These are phyloP conservation scores for Dichotomocladium elegans DNA, from an alignment of 371 early-diverging fungal genomes.

Conservation along the genomic window DNA sequence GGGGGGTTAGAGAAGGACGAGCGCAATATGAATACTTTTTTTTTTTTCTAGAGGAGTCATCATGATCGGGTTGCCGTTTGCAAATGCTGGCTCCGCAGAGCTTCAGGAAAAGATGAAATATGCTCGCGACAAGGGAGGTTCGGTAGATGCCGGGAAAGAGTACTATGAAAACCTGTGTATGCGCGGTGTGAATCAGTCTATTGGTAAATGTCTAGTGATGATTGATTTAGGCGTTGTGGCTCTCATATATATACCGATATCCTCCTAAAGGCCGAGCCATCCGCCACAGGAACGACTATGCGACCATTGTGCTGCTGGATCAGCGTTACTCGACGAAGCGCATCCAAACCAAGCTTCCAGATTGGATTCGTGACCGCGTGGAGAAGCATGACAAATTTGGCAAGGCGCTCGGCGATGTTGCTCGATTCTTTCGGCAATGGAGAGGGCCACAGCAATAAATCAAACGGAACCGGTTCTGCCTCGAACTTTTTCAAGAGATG, in stretches of 20 bases:
- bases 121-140: slow-evolving; percentile 25
- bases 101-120: slow-evolving; percentile 78
- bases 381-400: slow-evolving; percentile 55
- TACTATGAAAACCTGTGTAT: slow-evolving; percentile 93
- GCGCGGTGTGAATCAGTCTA: slow-evolving; percentile 96
- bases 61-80: slow-evolving; percentile 89
- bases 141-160: slow-evolving; percentile 52
- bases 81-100: slow-evolving; percentile 68
- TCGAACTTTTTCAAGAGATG: no score
- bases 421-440: slow-evolving; percentile 44
- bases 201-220: slow-evolving; percentile 58
- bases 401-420: slow-evolving; percentile 36
- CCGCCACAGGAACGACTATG: slow-evolving; percentile 85
- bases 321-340: slow-evolving; percentile 52
- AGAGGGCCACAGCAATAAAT: no score
- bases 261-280: slow-evolving; percentile 74
- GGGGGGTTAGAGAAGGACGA: no score
- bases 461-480: no score
- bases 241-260: background rate
- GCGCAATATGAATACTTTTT: background rate
- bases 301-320: slow-evolving; percentile 71
- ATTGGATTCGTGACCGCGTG: slow-evolving; percentile 61
- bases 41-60: slow-evolving; percentile 62
- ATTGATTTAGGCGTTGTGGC: background rate
- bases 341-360: slow-evolving; percentile 55